Conservation (phyloP, 805 yeast species). For the Candida caryicola region DNA sequence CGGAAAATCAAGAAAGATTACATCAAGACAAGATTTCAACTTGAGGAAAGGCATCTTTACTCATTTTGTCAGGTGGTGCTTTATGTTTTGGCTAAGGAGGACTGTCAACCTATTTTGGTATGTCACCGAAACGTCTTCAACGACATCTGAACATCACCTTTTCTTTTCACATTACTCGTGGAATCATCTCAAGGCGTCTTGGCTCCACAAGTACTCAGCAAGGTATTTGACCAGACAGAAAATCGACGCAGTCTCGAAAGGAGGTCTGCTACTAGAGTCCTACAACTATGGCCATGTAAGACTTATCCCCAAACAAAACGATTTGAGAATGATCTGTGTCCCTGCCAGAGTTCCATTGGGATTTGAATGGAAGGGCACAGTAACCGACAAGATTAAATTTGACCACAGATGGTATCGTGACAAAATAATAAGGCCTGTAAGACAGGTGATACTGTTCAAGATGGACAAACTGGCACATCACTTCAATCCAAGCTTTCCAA, state of each 20-base stretch:
- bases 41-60: slow-evolving; percentile 36
- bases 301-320: slow-evolving; percentile 58
- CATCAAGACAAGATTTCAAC: slow-evolving; percentile 42
- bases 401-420: slow-evolving; percentile 33
- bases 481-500: slow-evolving; percentile 18
- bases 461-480: slow-evolving; percentile 12
- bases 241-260: slow-evolving; percentile 6
- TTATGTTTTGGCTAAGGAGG: slow-evolving; percentile 42
- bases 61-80: slow-evolving; percentile 58
- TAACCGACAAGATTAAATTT: slow-evolving; percentile 29
- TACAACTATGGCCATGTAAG: slow-evolving; percentile 42
- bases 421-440: slow-evolving; percentile 44
- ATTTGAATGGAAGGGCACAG: slow-evolving; percentile 5
- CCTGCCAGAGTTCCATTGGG: slow-evolving; percentile 31
- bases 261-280: not conserved
- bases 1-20: slow-evolving; percentile 24
- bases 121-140: slow-evolving; percentile 49
- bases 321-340: slow-evolving; percentile 58
- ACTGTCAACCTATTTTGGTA: slow-evolving; percentile 59
- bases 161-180: slow-evolving; percentile 63
- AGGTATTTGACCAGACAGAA: slow-evolving; percentile 26
- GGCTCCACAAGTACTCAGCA: slow-evolving; percentile 41
- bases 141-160: slow-evolving; percentile 30
- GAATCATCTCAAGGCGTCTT: slow-evolving; percentile 43
- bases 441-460: slow-evolving; percentile 23